Base-by-base conservation (phyloP, 352 stramenopile genomes). In the Hyaloperonospora brassicae region DNA sequence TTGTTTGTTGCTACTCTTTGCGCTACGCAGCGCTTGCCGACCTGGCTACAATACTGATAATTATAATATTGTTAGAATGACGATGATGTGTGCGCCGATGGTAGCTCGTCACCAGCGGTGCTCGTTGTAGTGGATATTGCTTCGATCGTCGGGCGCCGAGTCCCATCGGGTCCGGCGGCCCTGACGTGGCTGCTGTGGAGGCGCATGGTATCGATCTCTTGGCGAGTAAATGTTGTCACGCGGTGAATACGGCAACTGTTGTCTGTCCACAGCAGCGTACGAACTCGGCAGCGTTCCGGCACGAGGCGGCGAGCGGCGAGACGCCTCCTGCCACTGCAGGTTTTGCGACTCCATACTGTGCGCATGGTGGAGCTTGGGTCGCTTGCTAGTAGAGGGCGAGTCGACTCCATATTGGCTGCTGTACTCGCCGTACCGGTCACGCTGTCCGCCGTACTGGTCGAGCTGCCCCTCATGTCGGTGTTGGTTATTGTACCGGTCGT, bases 311-410 rank as follows among this genome's bases (percentile, higher is more conserved):
- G 67, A 71, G 64, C 57, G 70, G 38, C 27, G 61, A 64, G 55
- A 60, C 41, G 36, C 58, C 49, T 68, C 66, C 8, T 54, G 64
- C 62, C 64, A 71, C 39, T 76, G 60, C 21, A 68, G 61, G 45
- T 82, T 73, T 27, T 76, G 68, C 0, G 62, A 62, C 31, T 77
- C 76, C 57, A 80, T 60, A 45, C 74, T 86, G 52, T 86, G 75
- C 42, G 76, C 70, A 36, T 89, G 79, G 38, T 80, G 55, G 25
- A 89, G 62, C 57, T 82, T 83, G 4, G 72, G 59, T 7, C 79
- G 68, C 64, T 89, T 89, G 38, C 44, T 68, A 22, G 46, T 67
- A 27, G 57, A 66, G 30, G 64, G 57, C 9, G 57, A 73, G 5
- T 58, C 52, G 40, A 54, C 24, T 17, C 55, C 56, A n/a, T 62